A percentile compares a stretch with the other conserved stretches of the same genome.
These are phyloP conservation scores for Alternaria ethzedia DNA, from an alignment of 2,329 filamentous ascomycete genomes.

Conservation along the genomic window DNA sequence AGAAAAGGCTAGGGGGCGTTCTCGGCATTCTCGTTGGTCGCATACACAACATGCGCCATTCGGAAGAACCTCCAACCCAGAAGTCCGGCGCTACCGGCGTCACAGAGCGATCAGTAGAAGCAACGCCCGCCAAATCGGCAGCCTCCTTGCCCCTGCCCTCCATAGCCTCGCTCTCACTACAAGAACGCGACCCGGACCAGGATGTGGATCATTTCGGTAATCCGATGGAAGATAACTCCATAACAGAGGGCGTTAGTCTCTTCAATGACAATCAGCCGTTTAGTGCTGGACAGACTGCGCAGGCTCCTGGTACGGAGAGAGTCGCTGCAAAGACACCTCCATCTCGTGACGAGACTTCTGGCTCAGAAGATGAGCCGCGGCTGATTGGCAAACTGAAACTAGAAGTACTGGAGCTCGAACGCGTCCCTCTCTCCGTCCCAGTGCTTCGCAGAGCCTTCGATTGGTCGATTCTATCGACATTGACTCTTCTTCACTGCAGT, in stretches of 20 bases:
- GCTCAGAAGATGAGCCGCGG: constrained; percentile 41
- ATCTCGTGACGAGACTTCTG: neutral
- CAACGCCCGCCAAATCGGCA: constrained; percentile 26
- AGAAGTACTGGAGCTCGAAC: constrained; percentile 76
- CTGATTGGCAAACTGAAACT: constrained; percentile 67
- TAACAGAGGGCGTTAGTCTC: constrained; percentile 36
- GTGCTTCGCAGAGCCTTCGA: constrained; percentile 75
- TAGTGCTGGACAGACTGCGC: constrained; percentile 14
- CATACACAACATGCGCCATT: constrained; percentile 64
- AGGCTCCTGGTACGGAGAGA: constrained; percentile 6
- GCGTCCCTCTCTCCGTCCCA: constrained; percentile 73
- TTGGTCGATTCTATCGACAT: constrained; percentile 72
- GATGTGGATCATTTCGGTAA: constrained; percentile 37
- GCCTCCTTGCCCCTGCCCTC: constrained; percentile 23
- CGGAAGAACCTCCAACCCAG: constrained; percentile 30
- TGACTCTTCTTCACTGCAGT: constrained; percentile 76
- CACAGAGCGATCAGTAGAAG: constrained; percentile 22
- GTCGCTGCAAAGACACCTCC: constrained; percentile 8
- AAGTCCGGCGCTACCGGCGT: constrained; percentile 12
- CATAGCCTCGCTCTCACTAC: constrained; percentile 24
- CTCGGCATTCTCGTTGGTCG: constrained; percentile 72
- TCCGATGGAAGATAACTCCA: constrained; percentile 27
- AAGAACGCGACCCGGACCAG: constrained; percentile 39
- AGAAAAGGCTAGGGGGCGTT: constrained; percentile 70
- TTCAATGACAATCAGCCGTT: constrained; percentile 24